A percentile compares a stretch with the other conserved stretches of the same genome.
phyloP scores from a whole-genome alignment of 2,329 filamentous ascomycete genomes.

The Clarireedia sp. region DNA sequence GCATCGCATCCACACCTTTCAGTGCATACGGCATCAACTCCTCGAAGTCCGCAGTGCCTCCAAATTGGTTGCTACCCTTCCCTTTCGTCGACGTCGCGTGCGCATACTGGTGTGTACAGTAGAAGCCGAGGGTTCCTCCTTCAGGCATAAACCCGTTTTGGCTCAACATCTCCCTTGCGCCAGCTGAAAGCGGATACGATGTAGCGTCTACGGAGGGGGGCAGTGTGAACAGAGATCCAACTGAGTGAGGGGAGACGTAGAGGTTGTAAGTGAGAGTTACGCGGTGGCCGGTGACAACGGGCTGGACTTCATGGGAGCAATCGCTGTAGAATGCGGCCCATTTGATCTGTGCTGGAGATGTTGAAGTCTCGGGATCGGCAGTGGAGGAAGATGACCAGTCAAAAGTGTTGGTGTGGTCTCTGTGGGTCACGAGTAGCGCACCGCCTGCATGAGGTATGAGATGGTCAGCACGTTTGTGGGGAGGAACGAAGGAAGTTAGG shows the following conservation, averaged over 20 bases:
- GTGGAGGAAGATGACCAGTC: conserved; percentile 32
- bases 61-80: too few species aligned
- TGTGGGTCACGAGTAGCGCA: conserved; percentile 10
- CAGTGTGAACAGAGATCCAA: not conserved
- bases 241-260: conserved; percentile 34
- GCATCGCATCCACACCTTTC: conserved; percentile 39
- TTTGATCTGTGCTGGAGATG: conserved; percentile 17
- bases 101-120: conserved; percentile 40
- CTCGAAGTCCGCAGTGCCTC: conserved; percentile 6
- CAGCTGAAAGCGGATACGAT: conserved; percentile 31
- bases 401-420: conserved; percentile 22
- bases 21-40: conserved; percentile 31
- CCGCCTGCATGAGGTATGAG: conserved; percentile 18
- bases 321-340: conserved; percentile 49
- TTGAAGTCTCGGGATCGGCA: not conserved
- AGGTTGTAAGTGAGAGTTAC: conserved; percentile 55
- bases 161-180: conserved; percentile 28
- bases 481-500: too few species aligned
- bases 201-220: conserved; percentile 27
- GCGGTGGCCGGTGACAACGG: conserved; percentile 43
- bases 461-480: too few species aligned
- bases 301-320: conserved; percentile 44
- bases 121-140: conserved; percentile 39
- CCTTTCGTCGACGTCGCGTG: conserved; percentile 27
- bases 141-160: conserved; percentile 27